Evolutionary conservation across 495 filamentous ascomycete species (phyloP), one percentile per base, ranked within the genome.

Genomic region (Podospora appendiculata): DNA sequence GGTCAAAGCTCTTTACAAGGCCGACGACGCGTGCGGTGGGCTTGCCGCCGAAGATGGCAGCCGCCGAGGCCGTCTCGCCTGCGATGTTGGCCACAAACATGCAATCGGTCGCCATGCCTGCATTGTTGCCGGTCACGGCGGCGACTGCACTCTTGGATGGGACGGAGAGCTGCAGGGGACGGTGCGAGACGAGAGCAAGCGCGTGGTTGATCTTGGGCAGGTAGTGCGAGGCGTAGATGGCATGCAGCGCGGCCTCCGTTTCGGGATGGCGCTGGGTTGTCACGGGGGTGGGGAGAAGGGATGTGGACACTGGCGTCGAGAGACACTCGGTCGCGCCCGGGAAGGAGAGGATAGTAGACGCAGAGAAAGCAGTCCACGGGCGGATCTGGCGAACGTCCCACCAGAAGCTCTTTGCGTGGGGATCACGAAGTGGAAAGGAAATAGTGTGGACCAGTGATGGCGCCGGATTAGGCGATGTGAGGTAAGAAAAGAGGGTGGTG

Each of bases 371-470:
- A 41, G 75, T 76, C 90, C 90, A 96, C 55, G 81, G 77, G 45
- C 86, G 83, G 55, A 95, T 74, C 59, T 94, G 90, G 46, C 90
- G 87, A 50, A 95, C 79, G 56, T 96, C 90, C 87, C 87, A 96
- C 90, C 90, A 96, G 63, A 89, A 92, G 63, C 94, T 86, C 60
- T 84, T 84, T 61, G 87, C 82, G 58, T 84, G 66, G 41, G 84
- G 84, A 39, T 89, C 81, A 25, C 80, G 78, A 18, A 80, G 76
- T 9, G 81, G 75, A 63, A 87, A 81, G 57, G 83, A 88, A 59
- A 91, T 80, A 50, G 84, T 87, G 56, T 84, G 87, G 12, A 94
- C 87, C n/a, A 95, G 74, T 34, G 82, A 83, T 8, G 90, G 86
- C 16, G 87, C 80, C 36, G 88, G 90, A 57, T 91, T 95, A 43